Evolutionary conservation across 148 eudicot genomes (phyloP).

Genomic region (Chenopodium quinoa): DNA sequence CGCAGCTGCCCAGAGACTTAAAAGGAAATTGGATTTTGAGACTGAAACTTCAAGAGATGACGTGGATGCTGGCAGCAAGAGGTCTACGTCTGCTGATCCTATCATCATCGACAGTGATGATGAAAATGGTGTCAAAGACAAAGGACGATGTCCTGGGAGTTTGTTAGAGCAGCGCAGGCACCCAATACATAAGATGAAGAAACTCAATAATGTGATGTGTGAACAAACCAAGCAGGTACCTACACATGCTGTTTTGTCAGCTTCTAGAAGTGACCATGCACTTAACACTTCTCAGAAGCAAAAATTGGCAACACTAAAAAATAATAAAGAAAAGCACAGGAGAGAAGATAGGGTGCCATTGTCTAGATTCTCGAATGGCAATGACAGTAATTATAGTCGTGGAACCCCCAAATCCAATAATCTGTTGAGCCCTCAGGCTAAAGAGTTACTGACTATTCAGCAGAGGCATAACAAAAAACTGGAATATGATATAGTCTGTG

Average conservation of each 20-base stretch:
- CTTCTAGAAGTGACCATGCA: neutral
- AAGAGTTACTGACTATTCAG: neutral
- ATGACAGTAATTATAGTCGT: neutral
- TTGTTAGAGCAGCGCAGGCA: neutral
- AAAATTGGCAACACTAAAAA: neutral
- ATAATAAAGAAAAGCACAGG: neutral
- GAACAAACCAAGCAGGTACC: constrained; percentile 12
- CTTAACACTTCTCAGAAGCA: neutral
- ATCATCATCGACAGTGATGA: constrained; percentile 24
- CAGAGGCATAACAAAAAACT: neutral
- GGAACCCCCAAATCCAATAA: neutral
- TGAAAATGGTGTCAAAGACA: constrained; percentile 8
- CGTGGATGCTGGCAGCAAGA: neutral
- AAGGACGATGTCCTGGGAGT: neutral
- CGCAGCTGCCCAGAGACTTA: neutral
- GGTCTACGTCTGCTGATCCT: neutral
- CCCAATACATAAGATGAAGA: constrained; percentile 4
- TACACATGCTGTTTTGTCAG: constrained; percentile 3
- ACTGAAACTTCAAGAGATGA: neutral
- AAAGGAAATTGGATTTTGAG: constrained; percentile 3
- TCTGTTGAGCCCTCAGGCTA: neutral
- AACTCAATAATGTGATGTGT: neutral
- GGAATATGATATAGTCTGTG: constrained; percentile 7
- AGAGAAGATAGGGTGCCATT: neutral
- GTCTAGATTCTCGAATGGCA: neutral